Evolutionary conservation across 768 basidiomycete genomes (phyloP).

Genomic region (Suillus hirtellus): DNA sequence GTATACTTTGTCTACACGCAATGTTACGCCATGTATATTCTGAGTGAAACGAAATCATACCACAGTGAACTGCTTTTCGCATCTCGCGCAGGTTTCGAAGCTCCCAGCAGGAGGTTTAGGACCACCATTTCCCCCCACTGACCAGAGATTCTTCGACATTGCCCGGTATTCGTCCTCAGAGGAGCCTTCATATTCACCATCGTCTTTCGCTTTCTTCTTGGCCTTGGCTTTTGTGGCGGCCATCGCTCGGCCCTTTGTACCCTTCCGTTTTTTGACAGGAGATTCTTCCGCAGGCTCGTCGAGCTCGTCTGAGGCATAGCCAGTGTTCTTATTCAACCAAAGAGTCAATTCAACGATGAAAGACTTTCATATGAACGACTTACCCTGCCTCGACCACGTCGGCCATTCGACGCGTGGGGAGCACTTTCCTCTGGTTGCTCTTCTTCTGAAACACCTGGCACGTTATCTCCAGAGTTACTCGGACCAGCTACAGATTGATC

Average conservation of each 20-base stretch:
- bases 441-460: slow-evolving; percentile 13
- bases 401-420: slow-evolving; percentile 14
- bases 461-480: slow-evolving; percentile 31
- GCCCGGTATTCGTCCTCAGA: slow-evolving; percentile 71
- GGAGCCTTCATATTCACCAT: slow-evolving; percentile 51
- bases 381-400: slow-evolving; percentile 19
- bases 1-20: slow-evolving; percentile 79
- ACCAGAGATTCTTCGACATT: slow-evolving; percentile 51
- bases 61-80: slow-evolving; percentile 84
- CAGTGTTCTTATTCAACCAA: slow-evolving; percentile 28
- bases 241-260: slow-evolving; percentile 41
- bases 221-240: slow-evolving; percentile 43
- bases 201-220: slow-evolving; percentile 42
- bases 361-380: slow-evolving; percentile 15
- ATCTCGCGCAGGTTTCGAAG: slow-evolving; percentile 79
- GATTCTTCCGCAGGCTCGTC: slow-evolving; percentile 55
- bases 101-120: slow-evolving; percentile 72
- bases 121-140: slow-evolving; percentile 29
- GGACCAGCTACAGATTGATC: slow-evolving; percentile 45
- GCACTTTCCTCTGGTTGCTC: slow-evolving; percentile 18
- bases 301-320: slow-evolving; percentile 74
- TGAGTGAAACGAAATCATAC: slow-evolving; percentile 40
- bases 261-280: slow-evolving; percentile 56
- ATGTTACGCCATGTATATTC: not conserved
- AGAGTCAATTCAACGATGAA: slow-evolving; percentile 4